These are phyloP conservation scores for Leishmania mexicana DNA, from an alignment of 208 protist genomes.

Conservation along the genomic window DNA sequence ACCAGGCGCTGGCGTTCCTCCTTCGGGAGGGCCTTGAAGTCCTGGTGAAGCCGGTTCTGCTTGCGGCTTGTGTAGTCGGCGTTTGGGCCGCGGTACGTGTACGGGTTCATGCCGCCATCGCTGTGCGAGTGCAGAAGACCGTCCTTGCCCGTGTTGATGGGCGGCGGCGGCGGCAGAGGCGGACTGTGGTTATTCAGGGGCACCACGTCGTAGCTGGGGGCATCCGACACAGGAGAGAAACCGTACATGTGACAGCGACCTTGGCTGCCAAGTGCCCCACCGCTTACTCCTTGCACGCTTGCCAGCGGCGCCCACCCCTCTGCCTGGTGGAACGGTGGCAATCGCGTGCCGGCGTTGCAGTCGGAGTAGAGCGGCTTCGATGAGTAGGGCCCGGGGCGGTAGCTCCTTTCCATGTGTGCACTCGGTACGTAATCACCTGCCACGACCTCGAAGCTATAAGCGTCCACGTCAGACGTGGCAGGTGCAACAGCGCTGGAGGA, in stretches of 20 bases:
- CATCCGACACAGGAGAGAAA: constrained; percentile 7
- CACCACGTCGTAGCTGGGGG: constrained; percentile 16
- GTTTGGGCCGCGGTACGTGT: constrained; percentile 43
- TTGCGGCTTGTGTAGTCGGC: constrained; percentile 27
- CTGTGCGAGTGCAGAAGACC: constrained; percentile 3
- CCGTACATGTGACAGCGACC: constrained; percentile 3
- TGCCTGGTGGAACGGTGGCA: neutral
- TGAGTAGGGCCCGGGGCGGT: constrained; percentile 12
- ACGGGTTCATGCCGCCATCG: constrained; percentile 17
- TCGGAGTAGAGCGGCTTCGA: constrained; percentile 7
- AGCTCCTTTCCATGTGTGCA: neutral
- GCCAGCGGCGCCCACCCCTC: constrained; percentile 10
- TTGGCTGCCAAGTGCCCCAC: neutral
- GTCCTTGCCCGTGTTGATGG: neutral
- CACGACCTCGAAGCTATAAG: constrained; percentile 23
- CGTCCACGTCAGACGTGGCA: neutral
- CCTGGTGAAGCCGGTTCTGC: constrained; percentile 49
- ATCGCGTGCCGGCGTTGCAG: neutral
- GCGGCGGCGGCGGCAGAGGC: constrained; percentile 5
- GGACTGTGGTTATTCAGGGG: constrained; percentile 6
- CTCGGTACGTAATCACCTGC: constrained; percentile 26
- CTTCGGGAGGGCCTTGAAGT: constrained; percentile 73
- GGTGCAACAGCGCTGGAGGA: neutral
- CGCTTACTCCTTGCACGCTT: neutral
- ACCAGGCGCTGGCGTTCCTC: constrained; percentile 50